phyloP scores from a whole-genome alignment of 805 yeast genomes.

The Blastobotrys robertii region DNA sequence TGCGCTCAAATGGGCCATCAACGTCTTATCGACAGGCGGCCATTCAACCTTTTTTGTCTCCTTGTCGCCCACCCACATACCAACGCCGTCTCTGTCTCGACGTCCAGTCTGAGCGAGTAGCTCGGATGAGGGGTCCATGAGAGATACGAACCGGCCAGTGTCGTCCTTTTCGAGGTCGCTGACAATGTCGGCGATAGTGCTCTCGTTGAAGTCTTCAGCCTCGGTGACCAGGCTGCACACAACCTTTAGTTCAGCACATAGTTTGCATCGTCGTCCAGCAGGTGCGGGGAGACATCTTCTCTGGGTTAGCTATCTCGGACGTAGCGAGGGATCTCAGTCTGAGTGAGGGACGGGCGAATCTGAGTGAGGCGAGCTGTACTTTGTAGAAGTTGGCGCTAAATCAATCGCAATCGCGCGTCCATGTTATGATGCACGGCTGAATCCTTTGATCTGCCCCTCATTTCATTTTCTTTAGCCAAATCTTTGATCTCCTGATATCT shows the following conservation, averaged over 20 bases:
- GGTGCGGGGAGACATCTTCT: conserved; percentile 19
- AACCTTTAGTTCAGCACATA: conserved; percentile 18
- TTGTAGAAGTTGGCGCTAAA: too few relatives aligned
- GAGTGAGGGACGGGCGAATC: too few relatives aligned
- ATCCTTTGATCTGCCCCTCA: too few relatives aligned
- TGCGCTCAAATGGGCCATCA: conserved; percentile 10
- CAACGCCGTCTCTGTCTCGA: conserved; percentile 14
- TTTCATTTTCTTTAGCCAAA: too few relatives aligned
- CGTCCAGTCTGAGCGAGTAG: conserved; percentile 14
- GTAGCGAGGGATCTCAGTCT: too few relatives aligned
- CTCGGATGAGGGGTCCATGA: conserved; percentile 18
- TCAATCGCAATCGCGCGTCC: too few relatives aligned
- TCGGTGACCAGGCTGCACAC: conserved; percentile 16
- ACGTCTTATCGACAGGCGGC: conserved; percentile 4
- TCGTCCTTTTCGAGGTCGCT: neutral
- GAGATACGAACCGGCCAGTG: conserved; percentile 11
- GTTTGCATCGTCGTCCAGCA: conserved; percentile 18
- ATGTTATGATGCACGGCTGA: too few relatives aligned
- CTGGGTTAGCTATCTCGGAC: conserved; percentile 5
- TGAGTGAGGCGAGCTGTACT: too few relatives aligned
- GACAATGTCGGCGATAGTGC: neutral
- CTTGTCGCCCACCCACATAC: conserved; percentile 15
- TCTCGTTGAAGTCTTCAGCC: neutral
- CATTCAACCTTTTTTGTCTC: neutral
- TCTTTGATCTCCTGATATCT: too few relatives aligned